Evolutionary conservation across 2,329 filamentous ascomycete genomes (phyloP), one percentile per base, ranked within the genome.

Genomic region (Fusarium xyrophilum): DNA sequence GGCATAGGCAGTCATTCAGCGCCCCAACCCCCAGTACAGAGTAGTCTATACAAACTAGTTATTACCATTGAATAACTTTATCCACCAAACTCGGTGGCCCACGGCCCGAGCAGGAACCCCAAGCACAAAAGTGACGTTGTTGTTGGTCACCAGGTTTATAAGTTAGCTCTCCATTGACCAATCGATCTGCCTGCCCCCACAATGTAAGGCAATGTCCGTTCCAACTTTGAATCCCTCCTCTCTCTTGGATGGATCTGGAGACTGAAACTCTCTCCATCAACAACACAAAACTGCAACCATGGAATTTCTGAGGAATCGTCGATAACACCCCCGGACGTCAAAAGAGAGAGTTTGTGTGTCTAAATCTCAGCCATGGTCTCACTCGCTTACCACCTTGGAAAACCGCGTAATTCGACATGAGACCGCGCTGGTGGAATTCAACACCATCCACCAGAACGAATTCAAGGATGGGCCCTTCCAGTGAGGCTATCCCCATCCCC

Each of bases 391-490:
- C 19, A 56, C 53, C 39, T 61, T 43, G 54, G n/a, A 65, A 59
- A 27, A 33, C 52, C 56, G 55, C 54, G 48, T 54, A 57, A 67
- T 62, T 57, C 62, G 48, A 62, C 19, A 68, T 68, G 66, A 69
- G 39, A 64, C 43, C 52, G 42, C 63, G 35, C 63, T 67, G 63
- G 62, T 65, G 62, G 62, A 27, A 53, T 60, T 65, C 62, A 65
- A 65, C 62, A 65, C 54, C 62, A 65, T 47, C 46, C 52, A 43
- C 48, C 44, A 32, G 36, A 5, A 53, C 36, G 7, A 58, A 21
- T 27, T 59, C 61, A 65, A 59, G 63, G 50, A 69, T 63, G 53
- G 52, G 63, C 42, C 44, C 66, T 52, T 54, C 52, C 46, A 63
- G 35, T 40, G 57, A 69, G 44, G 53, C 66, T 35, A 60, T 61